Evolutionary conservation across 2,329 filamentous ascomycete species (phyloP), one percentile per base, ranked within the genome.

Genomic region (Chaetoscypha palmicola): DNA sequence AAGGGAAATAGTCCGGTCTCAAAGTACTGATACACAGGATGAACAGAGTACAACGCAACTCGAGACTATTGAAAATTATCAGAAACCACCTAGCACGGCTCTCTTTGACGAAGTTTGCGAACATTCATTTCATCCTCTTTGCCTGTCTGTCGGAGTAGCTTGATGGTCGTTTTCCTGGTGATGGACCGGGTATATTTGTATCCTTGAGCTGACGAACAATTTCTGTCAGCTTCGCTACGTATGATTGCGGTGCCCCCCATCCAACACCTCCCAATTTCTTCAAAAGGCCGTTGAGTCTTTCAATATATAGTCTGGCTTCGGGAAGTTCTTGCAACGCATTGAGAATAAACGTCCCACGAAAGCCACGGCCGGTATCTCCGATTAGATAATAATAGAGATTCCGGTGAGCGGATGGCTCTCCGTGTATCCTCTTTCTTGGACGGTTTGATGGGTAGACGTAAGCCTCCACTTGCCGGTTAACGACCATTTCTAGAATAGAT

Each of bases 381-480:
- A 61, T 57, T 23, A 61, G 50, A 17, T 51, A 51, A 19, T 53
- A 4, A 33, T 58, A 61, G 2, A 61, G 45, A 33, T 60, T 61
- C 12, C 58, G 52, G 23, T 58, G 48, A 2, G 49, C 50, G n/a
- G 40, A 39, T 33, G 43, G 52, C 31, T 61, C 58, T 5, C 46
- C 53, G 22, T 51, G 49, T 1, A 39, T 43, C 40, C 51, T 49
- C 21, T 42, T 52, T 31, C 57, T 48, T n/a, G n/a, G n/a, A 10
- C 43, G 33, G 49, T 52, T 55, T 30, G 35, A 49, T 36, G 41
- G 17, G 24, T 50, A 45, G 5, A 48, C 30, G 33, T 57, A 60
- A 8, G 46, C 39, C 32, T 60, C 57, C 10, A 47, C 28, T 33
- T 60, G 60, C 2, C 50, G 53, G 1, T 52, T 37, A 12, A 59